Conservation (phyloP, 2,329 filamentous ascomycete species). For the Fusarium falciforme region DNA sequence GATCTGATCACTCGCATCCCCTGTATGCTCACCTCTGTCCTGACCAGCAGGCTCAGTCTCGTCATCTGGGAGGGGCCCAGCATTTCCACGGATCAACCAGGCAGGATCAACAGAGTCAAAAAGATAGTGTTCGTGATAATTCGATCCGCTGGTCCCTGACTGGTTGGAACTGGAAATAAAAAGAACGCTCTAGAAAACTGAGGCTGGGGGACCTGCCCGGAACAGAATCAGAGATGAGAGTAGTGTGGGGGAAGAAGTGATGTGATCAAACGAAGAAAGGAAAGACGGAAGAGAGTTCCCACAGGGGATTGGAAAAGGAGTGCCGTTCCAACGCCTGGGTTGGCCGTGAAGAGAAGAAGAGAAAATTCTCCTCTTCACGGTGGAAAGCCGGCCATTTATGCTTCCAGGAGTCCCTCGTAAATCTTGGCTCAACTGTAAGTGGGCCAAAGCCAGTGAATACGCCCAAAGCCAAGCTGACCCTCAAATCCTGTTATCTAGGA, state of each 20-base stretch:
- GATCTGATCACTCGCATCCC: neutral
- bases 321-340: neutral
- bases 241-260: neutral
- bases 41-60: slow-evolving; percentile 1
- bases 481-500: neutral
- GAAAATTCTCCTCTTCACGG: neutral
- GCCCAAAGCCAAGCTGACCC: neutral
- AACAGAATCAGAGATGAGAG: neutral
- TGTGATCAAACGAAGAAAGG: neutral
- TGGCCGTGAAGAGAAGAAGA: neutral
- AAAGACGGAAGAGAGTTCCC: neutral
- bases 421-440: neutral
- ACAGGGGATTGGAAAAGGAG: neutral
- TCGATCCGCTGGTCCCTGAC: neutral
- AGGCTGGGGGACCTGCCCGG: neutral
- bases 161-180: slow-evolving; percentile 2
- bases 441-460: neutral
- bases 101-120: neutral
- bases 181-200: neutral
- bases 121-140: neutral
- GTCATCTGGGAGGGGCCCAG: neutral
- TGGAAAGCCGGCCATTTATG: neutral
- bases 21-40: neutral
- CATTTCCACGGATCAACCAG: neutral
- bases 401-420: neutral